Evolutionary conservation across 441 rosid species (phyloP).

Genomic region (Flueggea neowawraea): DNA sequence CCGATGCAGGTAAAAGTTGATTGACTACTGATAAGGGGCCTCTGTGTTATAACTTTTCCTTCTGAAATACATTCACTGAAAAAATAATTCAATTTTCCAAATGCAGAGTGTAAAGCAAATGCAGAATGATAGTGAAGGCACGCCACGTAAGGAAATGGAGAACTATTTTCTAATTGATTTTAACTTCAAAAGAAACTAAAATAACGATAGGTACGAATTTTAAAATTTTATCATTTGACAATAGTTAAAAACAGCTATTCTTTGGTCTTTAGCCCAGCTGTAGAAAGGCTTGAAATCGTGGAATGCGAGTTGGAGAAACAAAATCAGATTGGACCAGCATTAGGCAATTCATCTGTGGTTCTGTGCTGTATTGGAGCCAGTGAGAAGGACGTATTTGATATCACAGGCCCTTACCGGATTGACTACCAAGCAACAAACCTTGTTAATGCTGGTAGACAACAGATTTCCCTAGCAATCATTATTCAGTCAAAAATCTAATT

Average conservation of each 20-base stretch:
- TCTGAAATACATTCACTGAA: conserved; percentile 10
- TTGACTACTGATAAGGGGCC: background rate
- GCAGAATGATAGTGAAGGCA: conserved; percentile 60
- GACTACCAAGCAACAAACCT: conserved; percentile 91
- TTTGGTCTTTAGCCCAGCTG: conserved; percentile 96
- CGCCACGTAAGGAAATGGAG: conserved; percentile 64
- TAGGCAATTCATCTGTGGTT: conserved; percentile 84
- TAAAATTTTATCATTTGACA: background rate
- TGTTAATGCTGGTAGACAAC: conserved; percentile 74
- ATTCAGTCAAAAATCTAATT: background rate
- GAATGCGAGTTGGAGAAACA: conserved; percentile 95
- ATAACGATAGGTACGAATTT: background rate
- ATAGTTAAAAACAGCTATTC: conserved; percentile 31
- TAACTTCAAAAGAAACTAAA: conserved; percentile 1
- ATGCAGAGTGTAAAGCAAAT: conserved; percentile 89
- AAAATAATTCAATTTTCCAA: background rate
- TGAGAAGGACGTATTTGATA: conserved; percentile 90
- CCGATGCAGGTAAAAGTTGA: conserved; percentile 63
- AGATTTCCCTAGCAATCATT: background rate
- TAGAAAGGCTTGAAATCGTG: conserved; percentile 95
- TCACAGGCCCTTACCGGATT: conserved; percentile 91
- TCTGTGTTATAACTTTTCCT: background rate
- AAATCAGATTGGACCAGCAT: conserved; percentile 57
- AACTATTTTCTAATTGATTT: conserved; percentile 7
- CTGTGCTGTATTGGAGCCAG: conserved; percentile 98